A percentile compares a stretch with the other conserved stretches of the same genome.
phyloP scores from a whole-genome alignment of 768 basidiomycete genomes.

The Plicaturopsis crispa region DNA sequence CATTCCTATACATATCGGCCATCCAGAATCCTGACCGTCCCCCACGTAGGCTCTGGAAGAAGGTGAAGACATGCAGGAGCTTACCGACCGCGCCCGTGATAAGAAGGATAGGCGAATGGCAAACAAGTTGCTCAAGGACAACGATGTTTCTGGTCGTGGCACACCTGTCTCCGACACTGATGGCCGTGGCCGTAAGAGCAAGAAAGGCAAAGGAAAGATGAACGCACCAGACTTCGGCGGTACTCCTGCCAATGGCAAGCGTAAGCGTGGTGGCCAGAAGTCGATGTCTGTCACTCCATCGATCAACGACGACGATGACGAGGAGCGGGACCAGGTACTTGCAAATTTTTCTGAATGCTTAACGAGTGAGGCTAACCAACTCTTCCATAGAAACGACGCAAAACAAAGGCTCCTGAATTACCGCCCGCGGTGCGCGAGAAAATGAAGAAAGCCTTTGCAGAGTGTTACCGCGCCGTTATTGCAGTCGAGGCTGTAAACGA shows the following conservation, averaged over 20 bases:
- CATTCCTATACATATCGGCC: conserved; percentile 1
- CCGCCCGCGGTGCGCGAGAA: conserved; percentile 54
- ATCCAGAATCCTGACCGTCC: neutral
- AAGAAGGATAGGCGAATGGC: conserved; percentile 56
- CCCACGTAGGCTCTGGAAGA: conserved; percentile 63
- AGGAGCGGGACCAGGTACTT: conserved; percentile 56
- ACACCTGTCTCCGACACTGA: conserved; percentile 61
- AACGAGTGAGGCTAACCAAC: conserved; percentile 2
- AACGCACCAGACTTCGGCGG: conserved; percentile 26
- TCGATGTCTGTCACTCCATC: conserved; percentile 75
- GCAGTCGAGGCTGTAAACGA: conserved; percentile 67
- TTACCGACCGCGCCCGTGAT: conserved; percentile 56
- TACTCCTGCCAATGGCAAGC: conserved; percentile 47
- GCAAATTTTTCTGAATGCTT: neutral
- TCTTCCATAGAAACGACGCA: conserved; percentile 70
- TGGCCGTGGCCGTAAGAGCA: conserved; percentile 51
- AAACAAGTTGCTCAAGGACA: conserved; percentile 51
- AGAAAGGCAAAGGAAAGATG: conserved; percentile 56
- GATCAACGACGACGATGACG: conserved; percentile 65
- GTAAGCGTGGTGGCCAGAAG: conserved; percentile 64
- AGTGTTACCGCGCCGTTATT: conserved; percentile 67
- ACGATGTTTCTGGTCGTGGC: conserved; percentile 52
- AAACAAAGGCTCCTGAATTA: conserved; percentile 57
- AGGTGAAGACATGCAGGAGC: conserved; percentile 71
- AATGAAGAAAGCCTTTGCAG: conserved; percentile 80